Evolutionary conservation across 1,284 basidiomycete species (phyloP).

Genomic region (Fistulina hepatica): DNA sequence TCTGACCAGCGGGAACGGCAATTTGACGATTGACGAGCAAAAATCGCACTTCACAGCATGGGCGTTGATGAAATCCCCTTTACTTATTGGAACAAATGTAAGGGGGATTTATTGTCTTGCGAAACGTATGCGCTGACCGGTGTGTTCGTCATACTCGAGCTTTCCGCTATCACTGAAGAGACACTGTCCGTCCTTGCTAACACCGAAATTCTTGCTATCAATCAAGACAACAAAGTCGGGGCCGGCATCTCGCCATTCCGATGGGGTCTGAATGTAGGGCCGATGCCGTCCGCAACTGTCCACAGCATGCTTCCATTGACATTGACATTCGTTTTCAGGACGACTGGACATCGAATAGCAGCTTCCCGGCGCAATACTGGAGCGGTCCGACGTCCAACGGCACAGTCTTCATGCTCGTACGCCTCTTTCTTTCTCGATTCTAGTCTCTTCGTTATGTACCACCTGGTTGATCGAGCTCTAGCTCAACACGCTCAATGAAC

Average conservation of each 20-base stretch:
- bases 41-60: conserved; percentile 57
- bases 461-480: conserved; percentile 15
- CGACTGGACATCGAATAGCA: conserved; percentile 37
- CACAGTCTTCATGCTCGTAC: conserved; percentile 45
- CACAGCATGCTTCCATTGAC: conserved; percentile 2
- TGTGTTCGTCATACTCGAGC: conserved; percentile 29
- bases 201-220: conserved; percentile 54
- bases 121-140: background rate
- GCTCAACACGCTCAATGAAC: conserved; percentile 42
- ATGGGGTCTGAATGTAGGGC: conserved; percentile 49
- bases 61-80: conserved; percentile 51
- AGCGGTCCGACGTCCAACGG: conserved; percentile 45
- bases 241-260: conserved; percentile 52
- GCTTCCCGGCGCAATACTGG: conserved; percentile 49
- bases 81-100: conserved; percentile 36
- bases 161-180: conserved; percentile 36
- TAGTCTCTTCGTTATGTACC: too few relatives aligned
- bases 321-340: conserved; percentile 34
- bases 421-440: conserved; percentile 8
- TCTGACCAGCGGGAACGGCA: conserved; percentile 45
- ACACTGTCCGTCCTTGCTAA: conserved; percentile 49
- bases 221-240: conserved; percentile 54
- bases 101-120: conserved; percentile 15
- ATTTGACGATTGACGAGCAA: conserved; percentile 45
- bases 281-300: background rate